Base-by-base conservation (phyloP, 345 rosid species). In the Jatropha curcas region DNA sequence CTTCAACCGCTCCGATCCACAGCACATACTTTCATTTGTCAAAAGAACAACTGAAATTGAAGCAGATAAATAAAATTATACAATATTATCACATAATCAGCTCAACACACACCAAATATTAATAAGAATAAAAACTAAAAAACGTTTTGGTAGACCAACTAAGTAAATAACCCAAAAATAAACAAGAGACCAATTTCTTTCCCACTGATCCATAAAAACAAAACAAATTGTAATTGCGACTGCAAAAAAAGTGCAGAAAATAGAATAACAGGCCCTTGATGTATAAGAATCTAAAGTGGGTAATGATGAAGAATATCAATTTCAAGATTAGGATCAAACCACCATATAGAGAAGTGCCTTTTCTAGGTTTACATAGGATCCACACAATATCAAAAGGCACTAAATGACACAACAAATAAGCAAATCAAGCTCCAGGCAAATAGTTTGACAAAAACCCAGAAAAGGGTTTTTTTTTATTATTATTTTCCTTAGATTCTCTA, bases 11-110 rank as follows among this genome's bases (percentile, higher is more conserved):
- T 81, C 85, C 67, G 74, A 75, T 75, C 84, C 88, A 77, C 78
- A 77, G 75, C 84, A 84, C 85, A 85, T 86, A 69, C 79, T 84
- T 86, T 87, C 87, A 87, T 83, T 74, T 79, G 77, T 61, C 24
- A 12, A 72, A 70, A 79, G 39, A 27, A 53, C 71, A 77, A 73
- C 81, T 81, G 80, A 77, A 75, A 77, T 63, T 27, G 25, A 71
- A 35, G 64, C 56, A 50, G 58, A 66, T 16, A 51, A 19, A 60
- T 20, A 27, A 10, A 60, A 45, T 13, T 22, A 70, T 2, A n/a
- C 8, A 4, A 28, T 34, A 51, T 60, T 19, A 71, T 70, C 41
- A 57, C 20, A 68, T 30, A 63, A 53, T 24, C 39, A 74, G 50
- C 71, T 57, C 31, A 28, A 48, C 2, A 16, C 28, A 35, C 9